phyloP scores from a whole-genome alignment of 495 filamentous ascomycete species.

The Aspergillus diversus region DNA sequence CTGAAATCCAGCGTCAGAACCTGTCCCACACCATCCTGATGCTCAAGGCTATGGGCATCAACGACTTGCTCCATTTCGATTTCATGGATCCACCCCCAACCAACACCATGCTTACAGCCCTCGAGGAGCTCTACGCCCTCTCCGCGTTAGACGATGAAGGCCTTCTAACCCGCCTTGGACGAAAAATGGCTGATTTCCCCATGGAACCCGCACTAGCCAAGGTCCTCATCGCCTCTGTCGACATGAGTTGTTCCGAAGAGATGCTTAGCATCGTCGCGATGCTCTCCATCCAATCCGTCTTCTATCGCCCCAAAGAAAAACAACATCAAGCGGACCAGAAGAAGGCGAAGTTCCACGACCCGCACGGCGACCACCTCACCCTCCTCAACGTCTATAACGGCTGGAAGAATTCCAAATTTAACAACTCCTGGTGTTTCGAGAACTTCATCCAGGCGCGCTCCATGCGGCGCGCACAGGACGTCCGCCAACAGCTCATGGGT shows the following conservation, averaged over 20 bases:
- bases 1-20: slow-evolving; percentile 96
- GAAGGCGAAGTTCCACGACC: slow-evolving; percentile 96
- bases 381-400: slow-evolving; percentile 94
- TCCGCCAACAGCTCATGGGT: slow-evolving; percentile 85
- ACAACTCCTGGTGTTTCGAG: slow-evolving; percentile 92
- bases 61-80: slow-evolving; percentile 95
- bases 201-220: slow-evolving; percentile 91
- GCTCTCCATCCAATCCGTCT: slow-evolving; percentile 82
- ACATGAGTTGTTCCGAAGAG: slow-evolving; percentile 89
- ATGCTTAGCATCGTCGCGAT: slow-evolving; percentile 94
- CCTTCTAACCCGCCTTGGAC: slow-evolving; percentile 85
- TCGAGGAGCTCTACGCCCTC: slow-evolving; percentile 93
- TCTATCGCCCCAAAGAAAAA: slow-evolving; percentile 96
- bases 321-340: slow-evolving; percentile 95
- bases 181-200: slow-evolving; percentile 98
- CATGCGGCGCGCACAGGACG: slow-evolving; percentile 88
- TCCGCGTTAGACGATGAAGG: slow-evolving; percentile 96
- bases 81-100: slow-evolving; percentile 99
- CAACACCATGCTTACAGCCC: slow-evolving; percentile 94
- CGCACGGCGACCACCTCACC: slow-evolving; percentile 91
- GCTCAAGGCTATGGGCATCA: slow-evolving; percentile 99
- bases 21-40: slow-evolving; percentile 94
- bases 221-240: slow-evolving; percentile 83
- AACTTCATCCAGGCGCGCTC: slow-evolving; percentile 94
- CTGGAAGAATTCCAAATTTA: slow-evolving; percentile 84